Percentiles rank a stretch among this genome's conserved stretches.
These are phyloP conservation scores for Mycena vitilis DNA, from an alignment of 768 basidiomycete species.

Conservation along the genomic window DNA sequence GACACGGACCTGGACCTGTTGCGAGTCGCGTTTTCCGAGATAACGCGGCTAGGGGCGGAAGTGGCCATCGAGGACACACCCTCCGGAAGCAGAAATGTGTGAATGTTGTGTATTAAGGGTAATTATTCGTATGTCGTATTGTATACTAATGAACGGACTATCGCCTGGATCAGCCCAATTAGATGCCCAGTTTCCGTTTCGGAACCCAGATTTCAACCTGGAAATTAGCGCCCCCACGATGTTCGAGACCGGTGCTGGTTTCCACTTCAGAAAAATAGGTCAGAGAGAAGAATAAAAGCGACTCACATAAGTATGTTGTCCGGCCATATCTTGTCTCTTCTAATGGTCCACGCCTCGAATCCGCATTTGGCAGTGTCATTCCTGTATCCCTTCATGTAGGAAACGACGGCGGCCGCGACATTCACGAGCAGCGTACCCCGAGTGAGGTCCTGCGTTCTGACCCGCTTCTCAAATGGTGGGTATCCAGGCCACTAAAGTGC, in stretches of 20 bases:
- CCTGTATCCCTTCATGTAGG: constrained; percentile 39
- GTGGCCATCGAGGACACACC: constrained; percentile 60
- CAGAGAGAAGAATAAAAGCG: constrained; percentile 44
- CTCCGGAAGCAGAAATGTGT: neutral
- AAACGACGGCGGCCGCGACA: constrained; percentile 45
- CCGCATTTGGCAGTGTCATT: constrained; percentile 43
- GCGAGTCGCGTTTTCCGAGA: constrained; percentile 85
- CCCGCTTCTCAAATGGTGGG: constrained; percentile 51
- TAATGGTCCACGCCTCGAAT: constrained; percentile 52
- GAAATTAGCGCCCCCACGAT: constrained; percentile 33
- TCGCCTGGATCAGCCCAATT: constrained; percentile 3
- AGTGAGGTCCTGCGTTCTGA: constrained; percentile 47
- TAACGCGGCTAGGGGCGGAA: constrained; percentile 81
- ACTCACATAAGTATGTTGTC: constrained; percentile 52
- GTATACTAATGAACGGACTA: constrained; percentile 14
- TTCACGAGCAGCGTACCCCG: constrained; percentile 45
- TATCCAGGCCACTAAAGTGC: constrained; percentile 63
- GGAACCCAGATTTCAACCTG: constrained; percentile 35
- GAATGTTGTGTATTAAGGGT: constrained; percentile 20
- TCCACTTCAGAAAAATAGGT: constrained; percentile 5
- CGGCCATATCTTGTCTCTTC: constrained; percentile 38
- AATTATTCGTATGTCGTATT: constrained; percentile 21
- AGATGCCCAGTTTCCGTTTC: constrained; percentile 21
- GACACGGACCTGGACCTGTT: constrained; percentile 88
- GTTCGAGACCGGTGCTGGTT: constrained; percentile 29